A percentile compares a stretch with the other conserved stretches of the same genome.
Evolutionary conservation across 306 rosid genomes (phyloP).

Genomic region (Cicer arietinum): DNA sequence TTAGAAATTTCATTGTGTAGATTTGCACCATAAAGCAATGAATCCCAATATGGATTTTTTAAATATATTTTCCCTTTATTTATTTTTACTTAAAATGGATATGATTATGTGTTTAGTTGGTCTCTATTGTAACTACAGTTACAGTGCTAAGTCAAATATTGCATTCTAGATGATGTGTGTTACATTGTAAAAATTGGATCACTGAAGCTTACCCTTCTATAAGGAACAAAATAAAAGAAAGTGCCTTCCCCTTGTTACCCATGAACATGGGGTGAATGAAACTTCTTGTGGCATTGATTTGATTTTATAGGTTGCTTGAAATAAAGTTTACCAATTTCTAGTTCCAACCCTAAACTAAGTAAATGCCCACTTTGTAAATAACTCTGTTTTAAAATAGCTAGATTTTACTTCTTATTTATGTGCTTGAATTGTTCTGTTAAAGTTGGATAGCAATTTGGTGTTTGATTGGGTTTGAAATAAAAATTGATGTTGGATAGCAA

Average conservation of each 20-base stretch:
- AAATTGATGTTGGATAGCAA: background rate
- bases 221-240: background rate
- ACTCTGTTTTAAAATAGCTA: background rate
- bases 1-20: conserved; percentile 29
- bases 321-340: conserved; percentile 9
- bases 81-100: background rate
- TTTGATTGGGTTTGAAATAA: background rate
- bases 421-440: conserved; percentile 7
- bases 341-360: conserved; percentile 19
- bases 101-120: conserved; percentile 24
- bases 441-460: background rate
- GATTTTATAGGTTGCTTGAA: background rate
- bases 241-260: background rate
- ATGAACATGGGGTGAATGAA: background rate
- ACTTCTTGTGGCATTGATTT: background rate
- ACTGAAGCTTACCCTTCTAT: background rate
- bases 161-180: conserved; percentile 6
- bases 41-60: background rate
- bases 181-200: conserved; percentile 17
- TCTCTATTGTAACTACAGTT: conserved; percentile 9
- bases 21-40: conserved; percentile 15
- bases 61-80: background rate
- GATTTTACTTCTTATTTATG: conserved; percentile 8
- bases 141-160: background rate
- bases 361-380: conserved; percentile 21